Base-by-base conservation (phyloP, 2,329 filamentous ascomycete species). In the Cercospora brassicicola region DNA sequence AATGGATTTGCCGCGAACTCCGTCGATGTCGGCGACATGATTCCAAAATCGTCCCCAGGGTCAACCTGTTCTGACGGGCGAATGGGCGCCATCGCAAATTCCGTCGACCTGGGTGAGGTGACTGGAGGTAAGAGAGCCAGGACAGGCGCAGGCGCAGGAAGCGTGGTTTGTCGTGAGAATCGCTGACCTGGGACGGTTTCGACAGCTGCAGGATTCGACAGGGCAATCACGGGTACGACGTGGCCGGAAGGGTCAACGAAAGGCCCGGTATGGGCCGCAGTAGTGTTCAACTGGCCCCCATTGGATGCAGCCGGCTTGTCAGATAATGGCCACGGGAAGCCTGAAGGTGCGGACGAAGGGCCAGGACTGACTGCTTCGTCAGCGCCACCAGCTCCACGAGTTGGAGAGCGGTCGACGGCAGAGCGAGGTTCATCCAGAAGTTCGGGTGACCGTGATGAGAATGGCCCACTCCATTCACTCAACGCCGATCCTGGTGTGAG, bases 291-390 rank as follows among this genome's bases (percentile, higher is more conserved):
- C 53, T 72, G 63, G 28, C 64, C 48, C 15, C 70, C 62, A 45
- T 67, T 63, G 45, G 48, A 31, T 59, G 67, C 15, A 67, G 36
- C 82, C 80, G 59, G n/a, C 33, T 81, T 80, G 56, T 84, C 82
- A 60, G 84, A 83, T 60, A 82, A 82, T 8, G 82, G 81, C 87
- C 88, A 90, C 1, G 86, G 85, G 65, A 88, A 86, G 62, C 82
- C 88, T 8, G 88, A 87, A 0, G 89, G 89, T 2, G 89, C 89
- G 1, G 89, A 91, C 0, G 88, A 89, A 10, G 89, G 89, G 0
- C 89, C 89, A 0, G 88, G 85, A 36, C 76, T 78, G n/a, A 80
- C 69, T 9, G 71, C 72, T 2, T 77, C 73, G 4, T 77, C 69
- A 31, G 76, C 75, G 48, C 78, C 69, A 23, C 61, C 59, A 31